Evolutionary conservation across 2,329 filamentous ascomycete genomes (phyloP).

Genomic region (Colletotrichum australisinense): DNA sequence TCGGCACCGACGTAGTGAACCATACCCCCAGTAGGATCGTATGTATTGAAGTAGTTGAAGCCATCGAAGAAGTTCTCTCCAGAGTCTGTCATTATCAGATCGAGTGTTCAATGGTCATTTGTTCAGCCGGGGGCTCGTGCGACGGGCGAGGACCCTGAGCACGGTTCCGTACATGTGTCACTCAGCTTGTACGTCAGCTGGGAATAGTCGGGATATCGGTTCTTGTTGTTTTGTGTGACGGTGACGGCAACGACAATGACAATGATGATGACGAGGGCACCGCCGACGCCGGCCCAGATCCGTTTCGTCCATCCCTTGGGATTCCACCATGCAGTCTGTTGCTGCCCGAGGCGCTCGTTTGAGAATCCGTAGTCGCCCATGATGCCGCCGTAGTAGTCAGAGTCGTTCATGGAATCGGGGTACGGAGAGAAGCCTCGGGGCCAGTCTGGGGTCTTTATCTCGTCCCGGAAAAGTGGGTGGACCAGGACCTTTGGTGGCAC

Average conservation of each 20-base stretch:
- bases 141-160: conserved; percentile 3
- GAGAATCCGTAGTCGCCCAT: conserved; percentile 26
- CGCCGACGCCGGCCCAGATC: conserved; percentile 57
- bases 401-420: conserved; percentile 23
- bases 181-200: conserved; percentile 57
- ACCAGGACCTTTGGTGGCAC: conserved; percentile 32
- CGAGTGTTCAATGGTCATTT: neutral
- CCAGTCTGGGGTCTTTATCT: conserved; percentile 34
- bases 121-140: conserved; percentile 13
- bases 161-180: conserved; percentile 58
- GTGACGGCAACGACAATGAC: conserved; percentile 60
- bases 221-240: conserved; percentile 52
- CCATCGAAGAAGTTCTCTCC: conserved; percentile 65
- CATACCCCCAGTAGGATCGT: conserved; percentile 61
- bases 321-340: conserved; percentile 50
- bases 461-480: conserved; percentile 33
- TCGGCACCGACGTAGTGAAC: conserved; percentile 64
- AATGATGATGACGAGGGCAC: conserved; percentile 56
- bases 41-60: conserved; percentile 64
- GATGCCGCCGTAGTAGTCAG: conserved; percentile 13
- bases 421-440: conserved; percentile 26
- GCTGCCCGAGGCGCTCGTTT: conserved; percentile 5
- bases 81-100: conserved; percentile 50
- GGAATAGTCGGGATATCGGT: conserved; percentile 61
- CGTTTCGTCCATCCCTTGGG: conserved; percentile 65